Conservation (phyloP, 83 land plant species). For the Diphasiastrum complanatum region DNA sequence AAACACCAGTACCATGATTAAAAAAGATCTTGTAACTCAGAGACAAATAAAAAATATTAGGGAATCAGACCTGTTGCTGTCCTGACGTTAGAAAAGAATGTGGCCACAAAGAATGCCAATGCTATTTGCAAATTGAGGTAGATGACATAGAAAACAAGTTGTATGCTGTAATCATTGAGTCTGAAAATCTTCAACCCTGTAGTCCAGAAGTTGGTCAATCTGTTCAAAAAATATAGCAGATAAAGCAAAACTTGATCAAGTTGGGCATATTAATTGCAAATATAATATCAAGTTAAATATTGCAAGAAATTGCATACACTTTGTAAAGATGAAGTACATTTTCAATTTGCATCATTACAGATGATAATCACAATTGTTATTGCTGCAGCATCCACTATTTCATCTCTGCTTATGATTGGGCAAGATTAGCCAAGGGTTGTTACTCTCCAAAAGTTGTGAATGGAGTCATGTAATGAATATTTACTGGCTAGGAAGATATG, state of each 20-base stretch:
- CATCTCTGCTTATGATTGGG: too few relatives aligned
- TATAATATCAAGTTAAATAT: neutral
- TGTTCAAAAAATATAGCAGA: slow-evolving; percentile 1
- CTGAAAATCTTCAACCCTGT: slow-evolving; percentile 80
- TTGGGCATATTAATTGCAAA: neutral
- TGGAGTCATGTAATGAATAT: too few relatives aligned
- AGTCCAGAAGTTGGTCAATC: neutral
- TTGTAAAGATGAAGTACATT: too few relatives aligned
- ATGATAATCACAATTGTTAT: too few relatives aligned
- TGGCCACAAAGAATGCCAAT: slow-evolving; percentile 59
- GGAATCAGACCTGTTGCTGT: slow-evolving; percentile 66
- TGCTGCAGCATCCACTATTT: too few relatives aligned
- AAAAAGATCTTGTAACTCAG: neutral
- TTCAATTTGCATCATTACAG: too few relatives aligned
- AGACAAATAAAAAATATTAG: neutral
- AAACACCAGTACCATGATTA: too few relatives aligned
- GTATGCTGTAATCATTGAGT: slow-evolving; percentile 67
- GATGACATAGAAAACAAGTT: slow-evolving; percentile 68
- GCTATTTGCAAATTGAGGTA: slow-evolving; percentile 79
- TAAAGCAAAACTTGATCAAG: neutral
- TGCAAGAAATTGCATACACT: too few relatives aligned
- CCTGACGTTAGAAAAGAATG: slow-evolving; percentile 53
- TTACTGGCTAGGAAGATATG: too few relatives aligned
- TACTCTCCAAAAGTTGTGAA: too few relatives aligned
- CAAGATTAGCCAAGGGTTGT: too few relatives aligned